phyloP scores from a whole-genome alignment of 805 yeast species.

The Millerozyma miso region DNA sequence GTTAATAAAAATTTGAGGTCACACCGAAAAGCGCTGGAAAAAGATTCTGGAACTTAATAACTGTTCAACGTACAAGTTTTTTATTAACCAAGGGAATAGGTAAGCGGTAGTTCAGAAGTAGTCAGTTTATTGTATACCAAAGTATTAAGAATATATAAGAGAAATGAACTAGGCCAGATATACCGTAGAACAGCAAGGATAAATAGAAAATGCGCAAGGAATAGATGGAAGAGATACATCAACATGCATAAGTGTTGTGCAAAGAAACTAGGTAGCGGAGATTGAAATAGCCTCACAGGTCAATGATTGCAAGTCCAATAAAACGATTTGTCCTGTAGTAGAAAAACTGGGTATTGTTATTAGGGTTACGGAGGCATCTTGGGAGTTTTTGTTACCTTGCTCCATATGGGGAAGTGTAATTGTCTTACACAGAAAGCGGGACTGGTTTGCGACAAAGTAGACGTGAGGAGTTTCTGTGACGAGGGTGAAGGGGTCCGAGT shows the following conservation, averaged over 20 bases:
- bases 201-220: neutral
- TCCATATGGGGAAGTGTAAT: slow-evolving; percentile 16
- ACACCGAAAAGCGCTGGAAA: neutral
- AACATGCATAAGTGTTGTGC: neutral
- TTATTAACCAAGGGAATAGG: too few relatives aligned
- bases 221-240: neutral
- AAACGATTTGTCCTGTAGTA: slow-evolving; percentile 49
- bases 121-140: neutral
- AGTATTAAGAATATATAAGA: neutral
- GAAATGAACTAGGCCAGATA: neutral
- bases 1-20: neutral
- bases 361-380: slow-evolving; percentile 37
- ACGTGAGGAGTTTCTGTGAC: slow-evolving; percentile 73
- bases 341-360: slow-evolving; percentile 70
- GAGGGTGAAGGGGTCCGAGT: slow-evolving; percentile 77
- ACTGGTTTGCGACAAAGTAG: slow-evolving; percentile 83
- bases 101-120: neutral
- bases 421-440: slow-evolving; percentile 47
- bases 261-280: neutral
- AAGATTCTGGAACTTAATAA: neutral
- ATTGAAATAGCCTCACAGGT: slow-evolving; percentile 49
- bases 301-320: slow-evolving; percentile 17
- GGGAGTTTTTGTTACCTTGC: slow-evolving; percentile 3
- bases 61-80: neutral
- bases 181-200: neutral